These are phyloP conservation scores for Cyberlindnera samutprakarnensis DNA, from an alignment of 805 yeast genomes.

Conservation along the genomic window DNA sequence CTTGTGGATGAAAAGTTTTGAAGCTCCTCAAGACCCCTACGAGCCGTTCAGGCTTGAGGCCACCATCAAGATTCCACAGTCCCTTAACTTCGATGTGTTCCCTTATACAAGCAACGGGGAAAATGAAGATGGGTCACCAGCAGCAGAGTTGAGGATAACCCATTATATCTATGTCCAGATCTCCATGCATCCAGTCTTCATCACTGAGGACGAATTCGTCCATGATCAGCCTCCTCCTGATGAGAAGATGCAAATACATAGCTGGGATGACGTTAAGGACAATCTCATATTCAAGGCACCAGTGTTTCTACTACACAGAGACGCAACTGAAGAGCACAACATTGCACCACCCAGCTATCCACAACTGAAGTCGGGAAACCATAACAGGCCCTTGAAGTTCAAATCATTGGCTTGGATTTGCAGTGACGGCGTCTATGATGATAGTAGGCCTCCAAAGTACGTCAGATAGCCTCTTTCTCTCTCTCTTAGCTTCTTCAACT, in stretches of 20 bases:
- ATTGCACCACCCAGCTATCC: too few species aligned
- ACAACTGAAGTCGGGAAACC: too few species aligned
- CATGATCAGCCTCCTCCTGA: too few species aligned
- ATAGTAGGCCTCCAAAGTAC: conserved; percentile 14
- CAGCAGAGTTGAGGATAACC: conserved; percentile 5
- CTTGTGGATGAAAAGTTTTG: not conserved
- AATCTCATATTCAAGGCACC: conserved; percentile 11
- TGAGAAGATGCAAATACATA: too few species aligned
- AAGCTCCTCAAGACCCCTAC: conserved; percentile 3
- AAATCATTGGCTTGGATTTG: conserved; percentile 15
- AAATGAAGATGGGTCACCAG: not conserved
- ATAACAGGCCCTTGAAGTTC: too few species aligned
- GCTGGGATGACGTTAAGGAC: too few species aligned
- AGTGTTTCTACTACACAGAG: conserved; percentile 9
- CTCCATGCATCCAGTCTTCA: conserved; percentile 3
- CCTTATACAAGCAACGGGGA: conserved; percentile 14
- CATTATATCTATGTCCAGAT: conserved; percentile 10
- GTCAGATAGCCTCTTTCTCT: not conserved
- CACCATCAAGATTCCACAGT: conserved; percentile 7
- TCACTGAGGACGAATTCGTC: too few species aligned
- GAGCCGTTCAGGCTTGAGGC: conserved; percentile 6
- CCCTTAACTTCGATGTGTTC: conserved; percentile 5
- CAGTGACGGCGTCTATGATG: conserved; percentile 14
- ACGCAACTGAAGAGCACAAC: too few species aligned
- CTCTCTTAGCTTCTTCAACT: too few species aligned